A percentile compares a stretch with the other conserved stretches of the same genome.
These are phyloP conservation scores for Saccharomycopsis javanensis DNA, from an alignment of 805 yeast species.

Conservation along the genomic window DNA sequence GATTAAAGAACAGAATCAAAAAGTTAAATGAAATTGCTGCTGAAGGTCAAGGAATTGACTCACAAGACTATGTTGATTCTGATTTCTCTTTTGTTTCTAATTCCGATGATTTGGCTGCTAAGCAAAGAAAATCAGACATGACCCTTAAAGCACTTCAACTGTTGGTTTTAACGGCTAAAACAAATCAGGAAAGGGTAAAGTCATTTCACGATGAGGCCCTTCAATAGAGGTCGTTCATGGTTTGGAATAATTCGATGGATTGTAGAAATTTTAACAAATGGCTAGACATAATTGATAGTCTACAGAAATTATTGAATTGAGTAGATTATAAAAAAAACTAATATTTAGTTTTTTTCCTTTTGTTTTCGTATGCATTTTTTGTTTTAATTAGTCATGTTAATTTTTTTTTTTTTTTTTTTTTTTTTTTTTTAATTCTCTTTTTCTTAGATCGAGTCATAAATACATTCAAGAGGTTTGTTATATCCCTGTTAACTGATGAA, in stretches of 20 bases:
- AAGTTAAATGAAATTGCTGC: slow-evolving; percentile 51
- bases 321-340: no score
- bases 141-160: slow-evolving; percentile 55
- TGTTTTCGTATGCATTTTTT: no score
- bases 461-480: no score
- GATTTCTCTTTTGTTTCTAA: slow-evolving; percentile 15
- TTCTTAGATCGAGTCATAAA: no score
- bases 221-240: neutral
- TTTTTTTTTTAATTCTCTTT: no score
- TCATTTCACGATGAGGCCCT: slow-evolving; percentile 18
- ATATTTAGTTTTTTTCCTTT: no score
- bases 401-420: no score
- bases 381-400: no score
- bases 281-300: no score
- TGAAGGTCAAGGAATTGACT: slow-evolving; percentile 30
- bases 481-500: no score
- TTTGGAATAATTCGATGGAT: neutral
- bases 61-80: slow-evolving; percentile 24
- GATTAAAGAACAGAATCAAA: slow-evolving; percentile 67
- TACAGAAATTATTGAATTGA: no score
- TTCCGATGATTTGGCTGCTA: neutral
- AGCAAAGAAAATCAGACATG: slow-evolving; percentile 29
- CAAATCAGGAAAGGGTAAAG: slow-evolving; percentile 39
- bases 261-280: no score
- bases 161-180: slow-evolving; percentile 58